Conservation (phyloP, 1,139 yeast species). For the Pichia cactophila region DNA sequence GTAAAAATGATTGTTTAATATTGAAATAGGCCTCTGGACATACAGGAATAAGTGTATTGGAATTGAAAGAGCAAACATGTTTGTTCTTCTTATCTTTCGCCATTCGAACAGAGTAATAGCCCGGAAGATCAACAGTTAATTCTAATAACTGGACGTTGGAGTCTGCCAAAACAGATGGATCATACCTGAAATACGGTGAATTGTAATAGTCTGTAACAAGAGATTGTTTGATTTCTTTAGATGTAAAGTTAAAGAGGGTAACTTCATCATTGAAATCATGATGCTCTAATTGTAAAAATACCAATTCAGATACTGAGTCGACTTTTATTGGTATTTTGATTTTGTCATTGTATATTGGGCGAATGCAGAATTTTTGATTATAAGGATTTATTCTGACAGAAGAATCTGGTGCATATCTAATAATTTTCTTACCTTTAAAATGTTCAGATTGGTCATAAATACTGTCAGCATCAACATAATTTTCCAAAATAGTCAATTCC, state of each 20-base stretch:
- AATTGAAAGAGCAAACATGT: slow-evolving; percentile 55
- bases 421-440: slow-evolving; percentile 77
- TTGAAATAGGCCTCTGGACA: slow-evolving; percentile 68
- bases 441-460: slow-evolving; percentile 61
- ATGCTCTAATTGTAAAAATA: slow-evolving; percentile 56
- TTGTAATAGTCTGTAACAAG: slow-evolving; percentile 33
- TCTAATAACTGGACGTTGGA: slow-evolving; percentile 42
- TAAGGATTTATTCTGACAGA: slow-evolving; percentile 80
- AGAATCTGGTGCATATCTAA: slow-evolving; percentile 86
- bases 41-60: slow-evolving; percentile 57
- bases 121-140: slow-evolving; percentile 59
- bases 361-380: slow-evolving; percentile 56
- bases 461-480: slow-evolving; percentile 34
- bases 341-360: slow-evolving; percentile 29
- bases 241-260: slow-evolving; percentile 46
- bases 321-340: slow-evolving; percentile 64
- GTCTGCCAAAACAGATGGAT: slow-evolving; percentile 30
- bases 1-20: slow-evolving; percentile 17
- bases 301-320: slow-evolving; percentile 73
- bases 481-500: slow-evolving; percentile 68
- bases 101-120: slow-evolving; percentile 58
- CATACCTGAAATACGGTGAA: slow-evolving; percentile 27
- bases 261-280: slow-evolving; percentile 50
- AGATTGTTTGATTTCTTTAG: slow-evolving; percentile 44
- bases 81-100: slow-evolving; percentile 62